phyloP scores from a whole-genome alignment of 371 early-diverging fungal genomes.

The Dinochytrium kinnereticum region DNA sequence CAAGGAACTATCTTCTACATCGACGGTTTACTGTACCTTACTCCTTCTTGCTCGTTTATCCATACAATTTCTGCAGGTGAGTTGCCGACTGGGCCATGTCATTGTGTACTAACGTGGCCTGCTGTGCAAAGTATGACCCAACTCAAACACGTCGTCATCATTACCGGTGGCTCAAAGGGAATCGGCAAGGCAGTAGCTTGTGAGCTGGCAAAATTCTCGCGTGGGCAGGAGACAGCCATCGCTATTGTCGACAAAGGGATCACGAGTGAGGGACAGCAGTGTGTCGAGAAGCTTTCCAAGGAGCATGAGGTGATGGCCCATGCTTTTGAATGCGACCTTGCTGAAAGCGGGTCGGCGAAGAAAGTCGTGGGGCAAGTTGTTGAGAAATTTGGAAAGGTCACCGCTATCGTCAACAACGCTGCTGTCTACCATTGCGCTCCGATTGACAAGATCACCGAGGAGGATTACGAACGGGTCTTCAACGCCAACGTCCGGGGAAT shows the following conservation, averaged over 20 bases:
- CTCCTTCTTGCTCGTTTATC: no score
- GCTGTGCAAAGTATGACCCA: no score
- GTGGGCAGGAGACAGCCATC: neutral
- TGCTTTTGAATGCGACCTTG: neutral
- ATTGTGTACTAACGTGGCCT: no score
- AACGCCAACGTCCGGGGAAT: conserved; percentile 22
- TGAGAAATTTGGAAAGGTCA: neutral
- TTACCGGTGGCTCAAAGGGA: conserved; percentile 4
- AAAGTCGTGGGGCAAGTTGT: neutral
- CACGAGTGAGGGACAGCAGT: neutral
- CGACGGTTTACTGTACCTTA: no score
- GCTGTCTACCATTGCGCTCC: neutral
- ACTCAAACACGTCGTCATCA: conserved; percentile 9
- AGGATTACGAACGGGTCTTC: conserved; percentile 18
- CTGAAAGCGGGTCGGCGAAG: neutral
- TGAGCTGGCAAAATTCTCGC: neutral
- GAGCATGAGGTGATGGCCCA: neutral
- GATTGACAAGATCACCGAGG: conserved; percentile 1
- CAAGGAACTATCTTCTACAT: no score
- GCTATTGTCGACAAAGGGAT: neutral
- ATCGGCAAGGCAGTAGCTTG: conserved; percentile 10
- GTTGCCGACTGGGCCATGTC: no score
- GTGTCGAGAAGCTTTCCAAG: neutral
- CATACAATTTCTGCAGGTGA: no score
- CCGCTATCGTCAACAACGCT: conserved; percentile 13